Conservation (phyloP, 2,329 filamentous ascomycete species). For the Pseudogymnoascus sp. region DNA sequence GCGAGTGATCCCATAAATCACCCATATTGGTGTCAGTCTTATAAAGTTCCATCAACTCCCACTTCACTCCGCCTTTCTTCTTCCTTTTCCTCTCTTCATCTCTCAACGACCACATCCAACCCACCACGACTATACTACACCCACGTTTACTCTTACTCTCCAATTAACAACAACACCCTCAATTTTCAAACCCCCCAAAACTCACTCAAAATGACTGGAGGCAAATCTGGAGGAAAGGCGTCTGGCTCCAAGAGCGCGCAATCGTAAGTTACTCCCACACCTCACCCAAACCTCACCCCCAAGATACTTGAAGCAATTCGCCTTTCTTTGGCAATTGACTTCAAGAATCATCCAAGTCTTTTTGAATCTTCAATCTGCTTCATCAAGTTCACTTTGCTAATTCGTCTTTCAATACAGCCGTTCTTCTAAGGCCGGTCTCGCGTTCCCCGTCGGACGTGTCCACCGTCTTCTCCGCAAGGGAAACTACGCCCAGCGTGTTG, state of each 20-base stretch:
- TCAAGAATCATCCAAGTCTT: slow-evolving; percentile 6
- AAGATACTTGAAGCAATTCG: slow-evolving; percentile 22
- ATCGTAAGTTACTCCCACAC: slow-evolving; percentile 64
- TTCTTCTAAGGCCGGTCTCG: slow-evolving; percentile 98
- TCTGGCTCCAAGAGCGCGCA: slow-evolving; percentile 98
- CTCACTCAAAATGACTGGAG: slow-evolving; percentile 93
- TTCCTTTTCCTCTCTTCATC: slow-evolving; percentile 20
- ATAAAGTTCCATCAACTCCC: slow-evolving; percentile 13
- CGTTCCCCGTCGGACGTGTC: slow-evolving; percentile 98
- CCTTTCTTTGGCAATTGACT: slow-evolving; percentile 30
- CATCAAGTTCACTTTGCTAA: slow-evolving; percentile 30
- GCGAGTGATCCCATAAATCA: slow-evolving; percentile 13
- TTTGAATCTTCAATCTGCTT: slow-evolving; percentile 24
- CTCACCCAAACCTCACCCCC: background rate
- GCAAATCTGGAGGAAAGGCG: slow-evolving; percentile 99
- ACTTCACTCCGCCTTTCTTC: slow-evolving; percentile 20
- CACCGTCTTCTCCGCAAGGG: slow-evolving; percentile 98
- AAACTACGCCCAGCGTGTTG: slow-evolving; percentile 99
- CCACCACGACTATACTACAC: slow-evolving; percentile 16
- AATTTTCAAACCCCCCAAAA: slow-evolving; percentile 28
- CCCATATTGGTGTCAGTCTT: slow-evolving; percentile 8
- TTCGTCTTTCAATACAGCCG: slow-evolving; percentile 50
- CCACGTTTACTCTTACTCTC: slow-evolving; percentile 16
- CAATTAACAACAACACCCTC: slow-evolving; percentile 21
- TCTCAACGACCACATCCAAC: slow-evolving; percentile 10